Evolutionary conservation across 2,329 filamentous ascomycete genomes (phyloP).

Genomic region (Talaromyces sp.): DNA sequence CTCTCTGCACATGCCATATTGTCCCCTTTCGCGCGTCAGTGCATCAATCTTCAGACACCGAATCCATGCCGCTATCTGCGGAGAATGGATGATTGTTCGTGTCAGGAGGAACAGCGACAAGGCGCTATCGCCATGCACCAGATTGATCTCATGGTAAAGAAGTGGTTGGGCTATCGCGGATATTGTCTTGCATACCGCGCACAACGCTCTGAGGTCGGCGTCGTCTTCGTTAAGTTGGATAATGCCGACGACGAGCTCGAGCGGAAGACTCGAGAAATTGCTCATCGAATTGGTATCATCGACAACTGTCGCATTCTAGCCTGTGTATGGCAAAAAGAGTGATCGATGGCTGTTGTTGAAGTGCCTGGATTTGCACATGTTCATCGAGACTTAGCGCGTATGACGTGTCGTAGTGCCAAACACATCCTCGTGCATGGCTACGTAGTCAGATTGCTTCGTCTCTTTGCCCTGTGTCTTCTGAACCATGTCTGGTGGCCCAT

Average conservation of each 20-base stretch:
- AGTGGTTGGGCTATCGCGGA: neutral
- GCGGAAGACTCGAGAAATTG: neutral
- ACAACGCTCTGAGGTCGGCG: neutral
- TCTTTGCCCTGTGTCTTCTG: neutral
- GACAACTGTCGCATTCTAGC: neutral
- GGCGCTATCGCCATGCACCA: neutral
- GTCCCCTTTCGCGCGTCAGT: neutral
- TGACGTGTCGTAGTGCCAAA: too few species aligned
- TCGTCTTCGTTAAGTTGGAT: neutral
- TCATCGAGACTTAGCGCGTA: neutral
- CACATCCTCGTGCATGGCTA: too few species aligned
- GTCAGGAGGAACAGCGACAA: neutral
- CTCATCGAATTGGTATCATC: neutral
- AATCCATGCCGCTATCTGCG: neutral
- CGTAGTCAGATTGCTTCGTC: neutral
- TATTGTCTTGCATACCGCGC: neutral
- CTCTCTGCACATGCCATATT: neutral
- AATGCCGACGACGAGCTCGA: neutral
- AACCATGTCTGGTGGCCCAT: neutral
- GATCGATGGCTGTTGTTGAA: too few species aligned
- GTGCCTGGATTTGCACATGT: too few species aligned
- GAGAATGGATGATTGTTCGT: neutral
- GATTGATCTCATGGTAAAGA: neutral
- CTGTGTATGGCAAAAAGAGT: too few species aligned
- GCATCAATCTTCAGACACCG: neutral